Evolutionary conservation across 805 yeast genomes (phyloP), one percentile per base, ranked within the genome.

Genomic region (Ogataea nitratoaversa): DNA sequence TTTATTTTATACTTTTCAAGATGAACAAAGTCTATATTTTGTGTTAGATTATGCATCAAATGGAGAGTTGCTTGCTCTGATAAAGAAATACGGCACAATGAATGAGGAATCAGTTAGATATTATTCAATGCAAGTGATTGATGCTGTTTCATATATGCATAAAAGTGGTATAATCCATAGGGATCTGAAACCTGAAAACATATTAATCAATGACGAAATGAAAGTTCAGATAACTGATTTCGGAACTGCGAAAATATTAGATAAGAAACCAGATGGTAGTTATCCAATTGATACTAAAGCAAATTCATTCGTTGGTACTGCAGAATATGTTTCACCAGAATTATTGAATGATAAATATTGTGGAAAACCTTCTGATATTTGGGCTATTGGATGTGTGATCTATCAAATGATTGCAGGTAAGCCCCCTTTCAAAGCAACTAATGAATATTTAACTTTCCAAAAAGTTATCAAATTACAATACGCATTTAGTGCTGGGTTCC

Each of bases 401-500:
- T 77, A 74, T 49, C 83, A 77, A 51, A 73, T 77, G 81, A 73
- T 77, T 46, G 81, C 81, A 0, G 83, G 83, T 4, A 76, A 73
- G 41, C 86, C 88, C 0, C 95, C 95, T 4, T 85, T 85, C 60
- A 84, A 84, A 55, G 95, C 90, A 2, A 72, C 88, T 0, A 85
- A 84, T 56, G 95, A 85, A 55, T 85, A 84, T 53, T 63, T 82
- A 42, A 85, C 91, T 0, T 85, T 85, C 57, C 95, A 85, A 56
- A 85, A 85, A 55, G 83, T 85, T 43, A 78, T 85, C 52, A 84
- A 85, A 57, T 68, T 82, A 36, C 91, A 85, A 53, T 85, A 72
- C 62, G 93, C 95, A 2, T 85, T 82, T 53, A 79, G 88, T 40
- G 93, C 95, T 3, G 93, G 93, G 0, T 85, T 85, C 53, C 95